Evolutionary conservation across 352 stramenopile species (phyloP), one percentile per base, ranked within the genome.

Genomic region (Phytophthora meadii): DNA sequence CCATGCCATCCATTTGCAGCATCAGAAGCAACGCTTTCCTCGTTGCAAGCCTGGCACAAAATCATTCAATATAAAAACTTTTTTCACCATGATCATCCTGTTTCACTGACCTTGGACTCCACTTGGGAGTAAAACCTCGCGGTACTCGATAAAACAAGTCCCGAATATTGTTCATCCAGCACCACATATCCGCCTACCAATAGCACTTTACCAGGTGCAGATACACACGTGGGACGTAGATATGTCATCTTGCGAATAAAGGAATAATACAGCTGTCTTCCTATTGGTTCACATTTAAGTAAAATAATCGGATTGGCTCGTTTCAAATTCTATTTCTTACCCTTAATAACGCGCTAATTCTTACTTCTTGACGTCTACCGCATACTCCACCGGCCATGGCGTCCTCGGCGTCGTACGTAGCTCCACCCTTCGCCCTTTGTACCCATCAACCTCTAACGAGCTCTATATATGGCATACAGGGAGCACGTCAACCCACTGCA

Each of bases 131-230:
- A 89, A 73, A 99, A 99, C 42, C 96, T 85, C 32, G 96, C 94
- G 7, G 93, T 97, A 11, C 88, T 91, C 5, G 93, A 88, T 19
- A 99, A 51, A 39, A 99, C 95, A 0, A 98, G 71, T 0, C 96
- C 97, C 5, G 80, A 57, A 74, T 98, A 96, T 4, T 83, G 68
- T 19, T 89, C 82, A 62, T 99, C 91, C 27, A 99, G 81, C 27
- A 99, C 92, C 11, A 99, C 72, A 74, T 99, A 99, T 1, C 97
- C 97, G 34, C 97, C 97, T 7, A 93, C 96, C 42, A 99, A 71
- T 34, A 99, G 79, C 49, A 98, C 91, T 73, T 99, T 99, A n/a
- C 97, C 97, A 5, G 97, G 97, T 37, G 93, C 94, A 40, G 95
- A 99, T 40, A 98, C 93, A 54, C 84, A 67, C 45, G 42, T 68